A percentile compares a stretch with the other conserved stretches of the same genome.
These are phyloP conservation scores for Carnegiea gigantea DNA, from an alignment of 179 eudicot genomes.

Conservation along the genomic window DNA sequence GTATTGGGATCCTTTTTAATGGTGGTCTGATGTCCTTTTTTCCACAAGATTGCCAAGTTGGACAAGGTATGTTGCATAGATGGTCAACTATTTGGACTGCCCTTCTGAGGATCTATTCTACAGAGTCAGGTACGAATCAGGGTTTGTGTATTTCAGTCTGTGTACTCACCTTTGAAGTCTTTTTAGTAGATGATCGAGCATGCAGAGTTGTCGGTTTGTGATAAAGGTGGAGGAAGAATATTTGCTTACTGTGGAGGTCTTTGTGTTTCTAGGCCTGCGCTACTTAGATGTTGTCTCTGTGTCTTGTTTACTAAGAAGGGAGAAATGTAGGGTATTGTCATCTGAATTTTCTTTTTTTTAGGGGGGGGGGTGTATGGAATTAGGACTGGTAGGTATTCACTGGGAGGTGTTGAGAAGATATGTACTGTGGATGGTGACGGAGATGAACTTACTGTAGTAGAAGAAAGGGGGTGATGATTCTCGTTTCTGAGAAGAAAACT, in stretches of 20 bases:
- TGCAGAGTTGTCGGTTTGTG: not conserved
- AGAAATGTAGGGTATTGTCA: not conserved
- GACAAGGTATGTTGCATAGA: slow-evolving; percentile 28
- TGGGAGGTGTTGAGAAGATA: too few species aligned
- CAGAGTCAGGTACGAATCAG: slow-evolving; percentile 30
- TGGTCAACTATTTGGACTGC: slow-evolving; percentile 15
- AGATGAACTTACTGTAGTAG: too few species aligned
- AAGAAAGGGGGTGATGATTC: too few species aligned
- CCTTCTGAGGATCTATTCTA: slow-evolving; percentile 15
- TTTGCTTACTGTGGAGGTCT: not conserved
- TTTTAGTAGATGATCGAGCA: not conserved
- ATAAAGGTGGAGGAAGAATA: not conserved
- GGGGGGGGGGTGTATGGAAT: not conserved
- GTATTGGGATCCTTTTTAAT: slow-evolving; percentile 23
- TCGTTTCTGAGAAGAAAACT: too few species aligned
- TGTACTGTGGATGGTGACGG: too few species aligned
- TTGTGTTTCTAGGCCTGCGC: not conserved
- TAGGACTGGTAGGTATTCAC: too few species aligned
- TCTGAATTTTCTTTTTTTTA: too few species aligned
- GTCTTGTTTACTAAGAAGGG: not conserved
- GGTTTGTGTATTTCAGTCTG: not conserved
- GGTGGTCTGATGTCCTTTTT: slow-evolving; percentile 17
- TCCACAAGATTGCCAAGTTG: slow-evolving; percentile 19
- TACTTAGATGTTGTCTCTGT: too few species aligned
- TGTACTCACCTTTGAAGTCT: not conserved